Percentiles rank a stretch among this genome's conserved stretches.
These are phyloP conservation scores for Fusarium penzigii DNA, from an alignment of 2,329 filamentous ascomycete species.

Conservation along the genomic window DNA sequence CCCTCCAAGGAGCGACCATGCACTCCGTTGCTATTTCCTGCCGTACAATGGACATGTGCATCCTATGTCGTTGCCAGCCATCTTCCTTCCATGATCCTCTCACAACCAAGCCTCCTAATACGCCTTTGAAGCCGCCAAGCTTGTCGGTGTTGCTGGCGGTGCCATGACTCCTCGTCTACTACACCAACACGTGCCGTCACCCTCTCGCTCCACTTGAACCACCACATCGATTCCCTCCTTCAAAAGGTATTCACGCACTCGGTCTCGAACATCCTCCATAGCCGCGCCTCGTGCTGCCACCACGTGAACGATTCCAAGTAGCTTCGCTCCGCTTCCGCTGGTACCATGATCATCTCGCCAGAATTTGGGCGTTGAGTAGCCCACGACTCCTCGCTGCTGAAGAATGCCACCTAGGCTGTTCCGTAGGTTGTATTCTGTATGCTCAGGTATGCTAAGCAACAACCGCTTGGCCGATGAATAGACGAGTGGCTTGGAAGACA, in stretches of 20 bases:
- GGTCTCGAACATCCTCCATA: slow-evolving; percentile 78
- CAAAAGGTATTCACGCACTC: slow-evolving; percentile 71
- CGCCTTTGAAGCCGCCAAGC: slow-evolving; percentile 34
- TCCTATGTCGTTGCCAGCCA: not conserved
- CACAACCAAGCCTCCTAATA: slow-evolving; percentile 28
- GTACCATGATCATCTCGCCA: slow-evolving; percentile 77
- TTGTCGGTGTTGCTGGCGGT: slow-evolving; percentile 30
- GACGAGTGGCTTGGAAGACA: slow-evolving; percentile 88
- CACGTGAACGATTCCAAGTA: slow-evolving; percentile 85
- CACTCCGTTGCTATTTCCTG: too few relatives aligned
- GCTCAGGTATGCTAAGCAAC: slow-evolving; percentile 80
- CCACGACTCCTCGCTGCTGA: slow-evolving; percentile 78
- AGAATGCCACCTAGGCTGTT: slow-evolving; percentile 83
- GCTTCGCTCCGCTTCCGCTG: slow-evolving; percentile 47
- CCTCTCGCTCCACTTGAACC: slow-evolving; percentile 85
- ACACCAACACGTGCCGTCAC: slow-evolving; percentile 67
- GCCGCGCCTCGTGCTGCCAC: slow-evolving; percentile 72
- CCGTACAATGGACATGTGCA: too few relatives aligned
- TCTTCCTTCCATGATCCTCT: slow-evolving; percentile 11
- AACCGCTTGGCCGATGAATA: slow-evolving; percentile 80
- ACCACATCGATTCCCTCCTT: slow-evolving; percentile 77
- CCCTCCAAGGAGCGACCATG: not conserved
- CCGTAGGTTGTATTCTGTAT: slow-evolving; percentile 83
- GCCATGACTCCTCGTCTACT: slow-evolving; percentile 32
- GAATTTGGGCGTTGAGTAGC: slow-evolving; percentile 85